Conservation (phyloP, 2,329 filamentous ascomycete genomes). For the Ophiosphaerella korrae region DNA sequence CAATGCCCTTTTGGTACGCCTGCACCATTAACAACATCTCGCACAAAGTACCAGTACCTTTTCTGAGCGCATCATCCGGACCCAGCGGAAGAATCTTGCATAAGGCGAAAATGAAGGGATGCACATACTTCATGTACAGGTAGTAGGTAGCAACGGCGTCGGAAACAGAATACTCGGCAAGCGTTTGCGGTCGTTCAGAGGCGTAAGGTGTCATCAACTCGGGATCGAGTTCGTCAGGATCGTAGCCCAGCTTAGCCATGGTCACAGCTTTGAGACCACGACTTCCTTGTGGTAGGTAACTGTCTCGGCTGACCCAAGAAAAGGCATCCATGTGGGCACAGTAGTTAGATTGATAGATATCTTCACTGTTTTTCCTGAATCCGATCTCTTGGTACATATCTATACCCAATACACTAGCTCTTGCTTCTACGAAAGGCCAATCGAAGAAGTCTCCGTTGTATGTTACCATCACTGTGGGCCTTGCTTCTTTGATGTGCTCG, state of each 20-base stretch:
- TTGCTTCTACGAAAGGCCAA: conserved; percentile 96
- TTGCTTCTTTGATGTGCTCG: conserved; percentile 89
- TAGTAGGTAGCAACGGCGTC: conserved; percentile 99
- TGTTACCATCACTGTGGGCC: conserved; percentile 96
- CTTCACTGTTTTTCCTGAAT: conserved; percentile 92
- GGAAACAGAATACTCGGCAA: conserved; percentile 98
- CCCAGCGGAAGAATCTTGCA: conserved; percentile 95
- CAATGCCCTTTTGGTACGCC: conserved; percentile 88
- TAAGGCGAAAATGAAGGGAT: conserved; percentile 97
- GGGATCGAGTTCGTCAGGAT: conserved; percentile 95
- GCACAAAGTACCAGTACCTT: conserved; percentile 97
- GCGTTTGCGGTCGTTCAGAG: conserved; percentile 84
- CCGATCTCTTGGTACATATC: conserved; percentile 99
- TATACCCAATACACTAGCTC: conserved; percentile 91
- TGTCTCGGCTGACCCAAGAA: conserved; percentile 98
- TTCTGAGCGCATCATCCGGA: conserved; percentile 89
- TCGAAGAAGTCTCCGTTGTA: conserved; percentile 99
- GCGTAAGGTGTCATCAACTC: conserved; percentile 95
- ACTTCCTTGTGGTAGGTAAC: conserved; percentile 95
- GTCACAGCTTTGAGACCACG: conserved; percentile 97
- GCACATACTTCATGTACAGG: conserved; percentile 99
- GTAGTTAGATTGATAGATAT: conserved; percentile 94
- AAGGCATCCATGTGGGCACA: conserved; percentile 99
- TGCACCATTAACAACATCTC: conserved; percentile 99
- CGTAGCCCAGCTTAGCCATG: conserved; percentile 96